These are phyloP conservation scores for Tuber magnatum DNA, from an alignment of 495 filamentous ascomycete genomes.

Conservation along the genomic window DNA sequence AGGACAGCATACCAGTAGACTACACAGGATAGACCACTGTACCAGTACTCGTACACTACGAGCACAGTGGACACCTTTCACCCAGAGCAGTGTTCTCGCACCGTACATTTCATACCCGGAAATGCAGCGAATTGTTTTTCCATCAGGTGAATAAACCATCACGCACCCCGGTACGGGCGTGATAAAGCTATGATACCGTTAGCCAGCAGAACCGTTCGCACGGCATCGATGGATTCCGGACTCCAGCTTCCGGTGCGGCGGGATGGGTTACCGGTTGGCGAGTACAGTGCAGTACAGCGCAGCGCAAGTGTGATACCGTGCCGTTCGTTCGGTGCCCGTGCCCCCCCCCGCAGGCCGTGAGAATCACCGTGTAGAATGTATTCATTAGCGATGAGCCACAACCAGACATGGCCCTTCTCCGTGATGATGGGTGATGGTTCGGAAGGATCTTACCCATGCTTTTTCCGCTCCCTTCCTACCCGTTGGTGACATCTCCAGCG, in stretches of 20 bases:
- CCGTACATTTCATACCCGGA: neutral
- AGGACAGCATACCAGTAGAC: no score
- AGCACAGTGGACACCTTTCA: neutral
- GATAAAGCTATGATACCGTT: no score
- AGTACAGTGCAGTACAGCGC: neutral
- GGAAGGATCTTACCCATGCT: neutral
- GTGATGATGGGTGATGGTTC: neutral
- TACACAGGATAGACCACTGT: no score
- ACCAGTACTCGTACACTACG: no score
- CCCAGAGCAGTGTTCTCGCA: neutral
- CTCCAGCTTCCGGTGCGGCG: neutral
- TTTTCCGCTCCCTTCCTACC: neutral
- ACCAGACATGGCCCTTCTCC: neutral
- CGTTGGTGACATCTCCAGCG: neutral
- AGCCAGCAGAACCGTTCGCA: neutral
- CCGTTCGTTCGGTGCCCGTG: neutral
- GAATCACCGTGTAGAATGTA: neutral
- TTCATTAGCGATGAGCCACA: conserved; percentile 5
- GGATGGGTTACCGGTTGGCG: neutral
- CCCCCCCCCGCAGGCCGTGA: neutral
- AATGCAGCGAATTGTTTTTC: neutral
- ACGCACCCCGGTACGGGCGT: neutral
- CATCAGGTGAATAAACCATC: neutral
- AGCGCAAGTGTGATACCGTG: neutral
- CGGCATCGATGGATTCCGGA: neutral